phyloP scores from a whole-genome alignment of 176 grass and related monocot genomes.

The Leersia perrieri region DNA sequence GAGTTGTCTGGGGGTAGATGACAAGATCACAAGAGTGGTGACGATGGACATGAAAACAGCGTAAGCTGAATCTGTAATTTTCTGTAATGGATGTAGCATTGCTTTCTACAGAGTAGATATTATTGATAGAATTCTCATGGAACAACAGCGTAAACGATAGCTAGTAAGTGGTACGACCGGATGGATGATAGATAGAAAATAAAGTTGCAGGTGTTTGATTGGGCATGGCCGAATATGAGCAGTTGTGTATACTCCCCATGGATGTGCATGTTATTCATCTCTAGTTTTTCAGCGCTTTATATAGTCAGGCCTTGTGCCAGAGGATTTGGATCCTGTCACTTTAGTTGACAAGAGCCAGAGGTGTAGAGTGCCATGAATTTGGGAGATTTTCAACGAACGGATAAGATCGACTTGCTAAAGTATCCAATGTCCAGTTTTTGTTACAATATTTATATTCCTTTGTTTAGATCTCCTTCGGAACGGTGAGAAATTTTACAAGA shows the following conservation, averaged over 20 bases:
- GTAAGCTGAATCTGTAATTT: background rate
- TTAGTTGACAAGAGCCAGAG: too few species aligned
- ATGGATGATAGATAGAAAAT: background rate
- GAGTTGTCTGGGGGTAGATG: conserved; percentile 69
- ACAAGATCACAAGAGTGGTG: background rate
- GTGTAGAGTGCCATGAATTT: too few species aligned
- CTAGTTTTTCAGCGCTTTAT: background rate
- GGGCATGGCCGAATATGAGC: background rate
- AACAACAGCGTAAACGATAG: background rate
- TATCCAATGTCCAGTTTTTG: too few species aligned
- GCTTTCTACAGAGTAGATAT: background rate
- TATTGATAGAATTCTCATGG: background rate
- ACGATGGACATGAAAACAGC: background rate
- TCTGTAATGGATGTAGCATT: background rate
- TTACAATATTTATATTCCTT: too few species aligned
- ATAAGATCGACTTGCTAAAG: too few species aligned
- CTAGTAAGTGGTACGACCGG: background rate
- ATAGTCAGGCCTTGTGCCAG: background rate
- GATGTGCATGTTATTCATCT: background rate
- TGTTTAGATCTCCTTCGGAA: background rate
- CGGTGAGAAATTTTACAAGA: background rate
- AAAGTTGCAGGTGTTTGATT: background rate
- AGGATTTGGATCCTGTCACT: too few species aligned
- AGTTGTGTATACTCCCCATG: background rate
- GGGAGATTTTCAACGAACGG: too few species aligned